phyloP scores from a whole-genome alignment of 108 stramenopile genomes.

The Nannochloropsis gaditana region DNA sequence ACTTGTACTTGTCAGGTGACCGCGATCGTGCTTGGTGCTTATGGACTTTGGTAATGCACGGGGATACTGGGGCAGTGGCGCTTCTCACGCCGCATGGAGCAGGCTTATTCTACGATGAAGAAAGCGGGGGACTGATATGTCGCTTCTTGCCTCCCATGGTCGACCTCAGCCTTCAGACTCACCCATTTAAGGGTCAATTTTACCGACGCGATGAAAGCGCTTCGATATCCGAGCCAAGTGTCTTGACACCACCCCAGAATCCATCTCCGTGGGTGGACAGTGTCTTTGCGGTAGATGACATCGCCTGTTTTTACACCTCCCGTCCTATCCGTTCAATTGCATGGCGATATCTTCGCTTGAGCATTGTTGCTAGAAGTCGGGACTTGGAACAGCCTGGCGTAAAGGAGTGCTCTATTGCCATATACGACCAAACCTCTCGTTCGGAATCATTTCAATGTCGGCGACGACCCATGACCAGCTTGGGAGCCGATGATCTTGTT shows the following conservation, averaged over 20 bases:
- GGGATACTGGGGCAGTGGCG: neutral
- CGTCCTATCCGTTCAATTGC: conserved; percentile 3
- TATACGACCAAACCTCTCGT: neutral
- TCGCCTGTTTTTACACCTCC: neutral
- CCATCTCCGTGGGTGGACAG: neutral
- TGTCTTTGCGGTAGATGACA: neutral
- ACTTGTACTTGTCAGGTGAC: neutral
- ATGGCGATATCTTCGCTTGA: neutral
- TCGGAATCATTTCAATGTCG: conserved; percentile 2
- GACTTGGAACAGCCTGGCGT: neutral
- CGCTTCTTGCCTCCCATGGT: conserved; percentile 5
- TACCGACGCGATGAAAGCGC: neutral
- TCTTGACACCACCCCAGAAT: conserved; percentile 7
- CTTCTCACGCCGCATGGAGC: neutral
- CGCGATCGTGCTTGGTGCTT: neutral
- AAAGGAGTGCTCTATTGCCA: conserved; percentile 20
- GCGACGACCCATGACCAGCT: neutral
- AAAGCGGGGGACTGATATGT: neutral
- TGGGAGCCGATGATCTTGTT: neutral
- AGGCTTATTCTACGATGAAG: neutral
- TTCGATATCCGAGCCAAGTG: neutral
- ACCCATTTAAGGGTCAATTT: neutral
- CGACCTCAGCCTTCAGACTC: neutral
- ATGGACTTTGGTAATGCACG: conserved; percentile 4
- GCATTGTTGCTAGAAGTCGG: neutral